Evolutionary conservation across 2,329 filamentous ascomycete genomes (phyloP), one percentile per base, ranked within the genome.

Genomic region (Epichloe brachyelytri): DNA sequence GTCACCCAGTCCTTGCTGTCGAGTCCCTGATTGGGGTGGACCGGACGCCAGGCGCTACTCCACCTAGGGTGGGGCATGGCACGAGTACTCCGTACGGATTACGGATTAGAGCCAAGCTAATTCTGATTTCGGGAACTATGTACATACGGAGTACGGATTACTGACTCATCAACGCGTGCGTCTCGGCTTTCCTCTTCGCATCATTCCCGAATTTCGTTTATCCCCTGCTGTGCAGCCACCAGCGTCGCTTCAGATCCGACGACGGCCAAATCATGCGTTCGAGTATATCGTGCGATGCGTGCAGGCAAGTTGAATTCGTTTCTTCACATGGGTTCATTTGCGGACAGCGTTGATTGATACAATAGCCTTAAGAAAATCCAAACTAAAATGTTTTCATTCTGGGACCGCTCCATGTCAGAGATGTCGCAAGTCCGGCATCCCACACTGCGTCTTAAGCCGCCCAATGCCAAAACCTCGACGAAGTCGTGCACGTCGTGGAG

Each of bases 211-310:
- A 41, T 15, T 6, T 15, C 11, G 12, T 14, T 10, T 17, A 7
- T 41, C 17, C 10, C 11, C 20, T 30, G 49, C 3, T 19, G 15
- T 34, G n/a, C n/a, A 20, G 5, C 36, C 19, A 26, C 15, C 14
- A 3, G 19, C 22, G 43, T 41, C 33, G 49, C 36, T 43, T 20
- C 39, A 43, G 48, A 52, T 47, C 40, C 15, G 48, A 26, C 44
- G 7, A 17, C 39, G 14, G 14, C 34, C n/a, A 3, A 26, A 51
- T 14, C 26, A 67, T 67, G 65, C 55, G 65, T 0, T 65, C 65
- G 20, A 67, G 64, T 52, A 38, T 67, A 19, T 67, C 64, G 2
- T 67, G 64, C 54, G 64, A 66, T 36, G 55, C 56, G 36, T 67
- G 65, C 49, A 57, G 65, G 65, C 65, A 54, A 55, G 60, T 55